phyloP scores from a whole-genome alignment of 2,329 filamentous ascomycete genomes.

The Ciborinia camelliae region DNA sequence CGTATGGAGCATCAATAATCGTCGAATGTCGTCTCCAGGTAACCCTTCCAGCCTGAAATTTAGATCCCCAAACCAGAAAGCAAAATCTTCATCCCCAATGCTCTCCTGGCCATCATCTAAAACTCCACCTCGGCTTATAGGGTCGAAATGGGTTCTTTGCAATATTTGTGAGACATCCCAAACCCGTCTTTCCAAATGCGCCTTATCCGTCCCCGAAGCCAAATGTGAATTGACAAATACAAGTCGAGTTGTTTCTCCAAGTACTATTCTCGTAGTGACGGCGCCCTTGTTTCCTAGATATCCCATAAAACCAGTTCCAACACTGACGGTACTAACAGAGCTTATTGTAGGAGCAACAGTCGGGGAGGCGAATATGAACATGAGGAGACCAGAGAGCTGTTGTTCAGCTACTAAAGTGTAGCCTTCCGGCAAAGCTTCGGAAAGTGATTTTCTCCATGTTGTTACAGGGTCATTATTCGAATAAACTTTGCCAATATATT shows the following conservation, averaged over 20 bases:
- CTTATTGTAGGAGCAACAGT: slow-evolving; percentile 70
- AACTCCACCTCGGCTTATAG: slow-evolving; percentile 63
- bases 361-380: slow-evolving; percentile 83
- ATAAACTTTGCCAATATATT: slow-evolving; percentile 70
- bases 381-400: slow-evolving; percentile 79
- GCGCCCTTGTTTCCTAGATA: slow-evolving; percentile 97
- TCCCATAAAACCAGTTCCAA: slow-evolving; percentile 86
- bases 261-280: slow-evolving; percentile 72
- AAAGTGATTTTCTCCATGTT: slow-evolving; percentile 77
- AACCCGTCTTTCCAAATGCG: slow-evolving; percentile 75
- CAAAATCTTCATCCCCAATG: slow-evolving; percentile 88
- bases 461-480: slow-evolving; percentile 67
- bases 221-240: slow-evolving; percentile 92
- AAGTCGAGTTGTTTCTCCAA: slow-evolving; percentile 85
- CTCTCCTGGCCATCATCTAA: slow-evolving; percentile 62
- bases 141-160: slow-evolving; percentile 72
- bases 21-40: slow-evolving; percentile 84
- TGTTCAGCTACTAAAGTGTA: slow-evolving; percentile 76
- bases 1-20: slow-evolving; percentile 78
- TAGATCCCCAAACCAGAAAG: slow-evolving; percentile 94
- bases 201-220: slow-evolving; percentile 77
- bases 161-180: slow-evolving; percentile 82
- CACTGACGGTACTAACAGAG: slow-evolving; percentile 75
- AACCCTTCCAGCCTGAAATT: slow-evolving; percentile 90
- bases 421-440: slow-evolving; percentile 68